Conservation (phyloP, 805 yeast species). For the Brettanomyces naardenensis region DNA sequence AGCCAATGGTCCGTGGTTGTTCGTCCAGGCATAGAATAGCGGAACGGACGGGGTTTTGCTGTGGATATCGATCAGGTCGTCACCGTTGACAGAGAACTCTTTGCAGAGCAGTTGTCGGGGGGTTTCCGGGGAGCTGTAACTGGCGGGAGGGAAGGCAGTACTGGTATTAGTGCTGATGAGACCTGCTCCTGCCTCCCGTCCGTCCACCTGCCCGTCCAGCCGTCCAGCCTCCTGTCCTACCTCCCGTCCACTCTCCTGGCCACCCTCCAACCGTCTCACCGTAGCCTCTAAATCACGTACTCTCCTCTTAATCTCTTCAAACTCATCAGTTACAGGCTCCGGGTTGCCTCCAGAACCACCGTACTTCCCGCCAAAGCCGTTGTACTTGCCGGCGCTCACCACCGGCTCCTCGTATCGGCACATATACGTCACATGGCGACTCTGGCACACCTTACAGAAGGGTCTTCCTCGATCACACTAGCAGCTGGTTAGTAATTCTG, state of each 20-base stretch:
- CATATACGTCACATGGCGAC: conserved; percentile 20
- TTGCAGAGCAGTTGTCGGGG: no score
- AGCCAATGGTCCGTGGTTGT: conserved; percentile 45
- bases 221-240: no score
- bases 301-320: conserved; percentile 3
- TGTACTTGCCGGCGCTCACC: no score
- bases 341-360: neutral
- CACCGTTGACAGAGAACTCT: conserved; percentile 15
- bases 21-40: conserved; percentile 31
- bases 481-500: conserved; percentile 17
- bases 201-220: no score
- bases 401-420: conserved; percentile 24
- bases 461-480: conserved; percentile 29
- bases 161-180: no score
- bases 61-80: conserved; percentile 34
- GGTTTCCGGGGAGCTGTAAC: no score
- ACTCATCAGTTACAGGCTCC: conserved; percentile 4
- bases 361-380: neutral
- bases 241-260: no score
- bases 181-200: no score
- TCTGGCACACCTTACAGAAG: conserved; percentile 25
- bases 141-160: no score
- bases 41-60: conserved; percentile 35
- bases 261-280: no score
- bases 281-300: neutral